Evolutionary conservation across 768 basidiomycete genomes (phyloP), one percentile per base, ranked within the genome.

Genomic region (Leccinum rimulosum): DNA sequence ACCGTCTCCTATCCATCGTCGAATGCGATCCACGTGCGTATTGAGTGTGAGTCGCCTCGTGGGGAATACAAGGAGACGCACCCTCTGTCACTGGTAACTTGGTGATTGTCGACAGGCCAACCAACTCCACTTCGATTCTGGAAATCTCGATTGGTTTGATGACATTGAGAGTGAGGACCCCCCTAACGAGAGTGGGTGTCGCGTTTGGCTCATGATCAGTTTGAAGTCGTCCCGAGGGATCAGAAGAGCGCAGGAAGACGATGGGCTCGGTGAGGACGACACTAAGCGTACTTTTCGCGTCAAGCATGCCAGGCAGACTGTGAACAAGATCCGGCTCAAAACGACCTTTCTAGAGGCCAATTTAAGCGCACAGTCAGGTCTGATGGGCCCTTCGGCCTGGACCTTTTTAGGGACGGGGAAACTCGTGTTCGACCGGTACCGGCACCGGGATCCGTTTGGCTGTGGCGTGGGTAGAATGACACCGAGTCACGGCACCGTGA

Each of bases 71-170:
- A 49, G 47, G 25, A 55, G 10, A 73, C 83, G 52, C 56, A 94
- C 96, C 93, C 80, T 98, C 96, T 12, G 19, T 25, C 25, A 25
- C 19, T 11, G 91, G 88, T 88, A 89, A 93, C 27, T 27, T 27
- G 48, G 85, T 82, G 6, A 86, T 86, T 15, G 81, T 74, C 15
- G 85, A 77, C 56, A 80, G 84, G 4, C 91, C 95, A 31, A 84
- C 77, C 30, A 98, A 75, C 68, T 89, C 86, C 47, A 95, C 80
- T 54, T 89, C 87, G 54, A 99, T 95, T 63, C 84, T 91, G 40
- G 89, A 87, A 61, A 99, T 89, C 65, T 83, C 85, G 55, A 85
- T 94, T 1, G 95, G 87, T 71, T 97, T 97, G 33, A 74, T 75
- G 19, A 91, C 74, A 35, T 79, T 77, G 27, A 91, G 74, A 3